Evolutionary conservation across 805 yeast genomes (phyloP).

Genomic region (Debaryomyces maramus): DNA sequence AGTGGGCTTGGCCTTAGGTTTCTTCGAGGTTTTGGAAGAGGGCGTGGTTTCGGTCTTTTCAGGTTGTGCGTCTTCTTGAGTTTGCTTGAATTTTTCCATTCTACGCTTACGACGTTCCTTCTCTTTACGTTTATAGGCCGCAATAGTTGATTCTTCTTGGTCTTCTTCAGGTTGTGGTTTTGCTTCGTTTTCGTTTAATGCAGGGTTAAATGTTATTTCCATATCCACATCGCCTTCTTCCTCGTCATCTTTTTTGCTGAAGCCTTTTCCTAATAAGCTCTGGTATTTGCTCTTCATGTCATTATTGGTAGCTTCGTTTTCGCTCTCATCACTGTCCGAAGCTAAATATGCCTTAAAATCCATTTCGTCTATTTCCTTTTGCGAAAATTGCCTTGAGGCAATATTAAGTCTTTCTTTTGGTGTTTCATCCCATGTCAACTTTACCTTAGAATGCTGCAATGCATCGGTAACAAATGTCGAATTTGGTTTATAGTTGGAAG

Average conservation of each 20-base stretch:
- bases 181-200: constrained; percentile 50
- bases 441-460: constrained; percentile 92
- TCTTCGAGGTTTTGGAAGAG: constrained; percentile 7
- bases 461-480: constrained; percentile 87
- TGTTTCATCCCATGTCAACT: constrained; percentile 97
- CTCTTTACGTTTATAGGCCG: constrained; percentile 79
- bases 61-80: constrained; percentile 45
- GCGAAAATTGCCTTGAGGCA: constrained; percentile 79
- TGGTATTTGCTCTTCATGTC: constrained; percentile 58
- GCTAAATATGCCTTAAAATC: constrained; percentile 93
- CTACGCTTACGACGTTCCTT: constrained; percentile 89
- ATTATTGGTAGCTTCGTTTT: constrained; percentile 28
- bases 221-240: constrained; percentile 75
- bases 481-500: constrained; percentile 76
- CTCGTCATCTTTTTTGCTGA: constrained; percentile 28
- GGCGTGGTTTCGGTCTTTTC: not conserved
- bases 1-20: constrained; percentile 24
- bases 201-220: constrained; percentile 96
- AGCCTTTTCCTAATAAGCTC: constrained; percentile 49
- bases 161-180: constrained; percentile 35
- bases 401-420: constrained; percentile 83
- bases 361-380: constrained; percentile 85
- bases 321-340: constrained; percentile 37
- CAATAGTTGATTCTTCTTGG: constrained; percentile 71
- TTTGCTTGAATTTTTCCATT: constrained; percentile 69